These are phyloP conservation scores for Capsicum baccatum DNA, from an alignment of 257 asterid species.

Conservation along the genomic window DNA sequence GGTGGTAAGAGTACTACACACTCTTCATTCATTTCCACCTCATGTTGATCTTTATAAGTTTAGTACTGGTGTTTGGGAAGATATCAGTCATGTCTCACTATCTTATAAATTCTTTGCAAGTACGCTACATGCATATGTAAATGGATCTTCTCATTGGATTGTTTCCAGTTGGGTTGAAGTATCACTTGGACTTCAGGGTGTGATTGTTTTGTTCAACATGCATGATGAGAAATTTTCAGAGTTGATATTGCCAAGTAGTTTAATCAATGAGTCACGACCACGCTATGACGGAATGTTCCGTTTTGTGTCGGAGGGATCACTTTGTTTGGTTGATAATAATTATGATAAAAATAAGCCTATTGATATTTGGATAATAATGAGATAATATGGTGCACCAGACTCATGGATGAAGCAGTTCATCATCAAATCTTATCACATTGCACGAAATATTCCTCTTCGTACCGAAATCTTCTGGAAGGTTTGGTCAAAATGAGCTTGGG, in stretches of 20 bases:
- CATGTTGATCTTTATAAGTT: neutral
- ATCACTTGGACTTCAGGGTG: neutral
- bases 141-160: conserved; percentile 4
- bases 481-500: neutral
- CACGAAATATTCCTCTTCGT: neutral
- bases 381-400: neutral
- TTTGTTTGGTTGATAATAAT: neutral
- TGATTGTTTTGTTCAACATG: neutral
- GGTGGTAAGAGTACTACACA: neutral
- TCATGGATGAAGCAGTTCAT: conserved; percentile 4
- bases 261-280: neutral
- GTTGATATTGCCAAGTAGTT: neutral
- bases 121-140: neutral
- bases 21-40: neutral
- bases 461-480: neutral
- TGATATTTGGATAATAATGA: conserved; percentile 20
- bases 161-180: neutral
- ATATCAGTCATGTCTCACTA: neutral
- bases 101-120: neutral
- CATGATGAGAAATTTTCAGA: neutral
- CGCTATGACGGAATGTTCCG: neutral
- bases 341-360: neutral
- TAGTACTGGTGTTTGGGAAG: conserved; percentile 19
- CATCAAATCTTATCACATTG: neutral
- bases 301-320: neutral